Base-by-base conservation (phyloP, 2,329 filamentous ascomycete genomes). In the Neofusicoccum cordaticola region DNA sequence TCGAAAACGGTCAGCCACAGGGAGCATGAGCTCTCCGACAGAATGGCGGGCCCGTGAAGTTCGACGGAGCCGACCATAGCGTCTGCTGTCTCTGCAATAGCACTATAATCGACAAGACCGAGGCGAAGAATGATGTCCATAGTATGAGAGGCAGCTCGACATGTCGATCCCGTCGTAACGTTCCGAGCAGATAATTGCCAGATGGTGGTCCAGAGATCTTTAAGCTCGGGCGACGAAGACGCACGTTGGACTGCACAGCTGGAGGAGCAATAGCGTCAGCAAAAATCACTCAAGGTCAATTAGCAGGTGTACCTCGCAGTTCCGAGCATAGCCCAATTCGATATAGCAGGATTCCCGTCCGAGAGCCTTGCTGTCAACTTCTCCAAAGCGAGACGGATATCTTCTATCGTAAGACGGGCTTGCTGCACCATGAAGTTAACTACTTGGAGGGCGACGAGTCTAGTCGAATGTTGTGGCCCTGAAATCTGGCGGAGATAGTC, bases 321-420 rank as follows among this genome's bases (percentile, higher is more conserved):
- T n/a, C 88, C 89, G 61, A 97, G 76, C 81, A 96, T 87, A 17
- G 92, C 89, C 95, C 95, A 99, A 0, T 88, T 91, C 7, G 88
- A 85, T 45, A 89, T 80, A 8, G 78, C 76, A 13, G 80, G 78
- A 68, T 90, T 88, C 70, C 96, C 93, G 71, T 95, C 90, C 9
- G 85, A 83, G 48, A 90, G 85, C 62, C 84, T 82, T 11, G 79
- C 75, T 15, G 83, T 78, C 15, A 96, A 78, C 48, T 85, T 83
- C 8, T 83, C 81, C 2, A 95, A 72, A 3, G 89, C 74, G 0
- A 83, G 80, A 4, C 78, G 75, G 31, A 89, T 77, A 11, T 86
- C 84, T 37, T 88, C 83, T 37, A 78, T 69, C 3, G 81, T 75
- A 0, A 81, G 65, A 2, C 68, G 66, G 11, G 69, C 70, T 65